Conservation (phyloP, 345 rosid genomes). For the Hibiscus mutabilis region DNA sequence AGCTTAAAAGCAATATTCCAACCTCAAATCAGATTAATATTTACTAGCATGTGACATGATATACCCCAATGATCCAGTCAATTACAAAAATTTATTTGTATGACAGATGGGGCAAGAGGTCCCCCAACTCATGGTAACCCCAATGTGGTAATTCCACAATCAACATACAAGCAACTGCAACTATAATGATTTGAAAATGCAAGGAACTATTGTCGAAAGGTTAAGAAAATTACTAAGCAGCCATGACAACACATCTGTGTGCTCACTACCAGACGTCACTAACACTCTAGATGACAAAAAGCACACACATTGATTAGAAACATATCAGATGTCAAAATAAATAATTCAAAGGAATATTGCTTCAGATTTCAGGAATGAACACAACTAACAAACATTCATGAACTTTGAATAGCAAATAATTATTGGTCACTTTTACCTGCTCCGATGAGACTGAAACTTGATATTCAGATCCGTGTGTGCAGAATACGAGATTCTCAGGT, state of each 20-base stretch:
- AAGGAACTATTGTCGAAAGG: slow-evolving; percentile 25
- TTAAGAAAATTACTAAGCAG: slow-evolving; percentile 44
- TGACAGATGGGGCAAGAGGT: no score
- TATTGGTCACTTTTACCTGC: slow-evolving; percentile 54
- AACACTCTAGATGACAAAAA: slow-evolving; percentile 47
- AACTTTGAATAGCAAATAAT: not conserved
- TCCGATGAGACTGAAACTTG: slow-evolving; percentile 96
- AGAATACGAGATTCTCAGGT: slow-evolving; percentile 85
- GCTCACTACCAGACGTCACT: slow-evolving; percentile 50
- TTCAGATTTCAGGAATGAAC: slow-evolving; percentile 8
- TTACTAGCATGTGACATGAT: not conserved
- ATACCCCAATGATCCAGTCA: not conserved
- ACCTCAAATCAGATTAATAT: not conserved
- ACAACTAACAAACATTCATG: slow-evolving; percentile 12
- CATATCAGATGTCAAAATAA: slow-evolving; percentile 15
- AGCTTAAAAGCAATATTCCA: not conserved
- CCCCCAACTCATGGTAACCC: not conserved
- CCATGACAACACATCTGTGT: slow-evolving; percentile 40
- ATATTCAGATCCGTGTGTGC: slow-evolving; percentile 95
- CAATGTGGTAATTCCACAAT: slow-evolving; percentile 1
- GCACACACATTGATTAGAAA: slow-evolving; percentile 32
- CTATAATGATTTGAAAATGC: slow-evolving; percentile 12
- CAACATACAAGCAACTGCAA: slow-evolving; percentile 9
- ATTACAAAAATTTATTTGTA: not conserved
- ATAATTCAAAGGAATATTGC: not conserved